Evolutionary conservation across 176 grass and related monocot genomes (phyloP).

Genomic region (Guadua angustifolia): DNA sequence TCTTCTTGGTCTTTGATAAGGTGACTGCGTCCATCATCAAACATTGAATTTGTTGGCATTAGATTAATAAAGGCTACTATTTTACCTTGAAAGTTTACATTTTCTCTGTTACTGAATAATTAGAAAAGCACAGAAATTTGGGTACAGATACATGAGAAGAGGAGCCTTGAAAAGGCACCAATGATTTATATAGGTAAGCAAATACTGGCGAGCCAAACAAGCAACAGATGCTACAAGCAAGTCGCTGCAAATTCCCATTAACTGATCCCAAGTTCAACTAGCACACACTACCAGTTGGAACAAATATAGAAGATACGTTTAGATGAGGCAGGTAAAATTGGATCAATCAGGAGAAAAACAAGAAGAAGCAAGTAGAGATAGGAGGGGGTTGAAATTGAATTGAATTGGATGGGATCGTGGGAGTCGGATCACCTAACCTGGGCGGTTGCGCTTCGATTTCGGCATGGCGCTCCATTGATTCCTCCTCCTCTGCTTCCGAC

Average conservation of each 20-base stretch:
- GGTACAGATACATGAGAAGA: background rate
- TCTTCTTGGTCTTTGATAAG: constrained; percentile 82
- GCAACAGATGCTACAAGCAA: no score
- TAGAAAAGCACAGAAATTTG: background rate
- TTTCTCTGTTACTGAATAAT: background rate
- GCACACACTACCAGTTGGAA: background rate
- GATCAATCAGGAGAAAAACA: constrained; percentile 3
- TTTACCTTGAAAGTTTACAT: background rate
- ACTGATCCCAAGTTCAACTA: background rate
- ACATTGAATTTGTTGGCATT: background rate
- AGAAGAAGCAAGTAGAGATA: background rate
- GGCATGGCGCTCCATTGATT: constrained; percentile 41
- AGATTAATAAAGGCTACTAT: background rate
- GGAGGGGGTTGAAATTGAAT: background rate
- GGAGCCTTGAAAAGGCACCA: background rate
- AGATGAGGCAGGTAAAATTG: background rate
- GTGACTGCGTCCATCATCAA: constrained; percentile 55
- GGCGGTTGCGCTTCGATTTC: constrained; percentile 71
- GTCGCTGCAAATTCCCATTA: no score
- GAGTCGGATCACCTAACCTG: background rate
- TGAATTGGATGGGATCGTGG: background rate
- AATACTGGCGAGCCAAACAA: background rate
- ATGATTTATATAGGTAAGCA: background rate
- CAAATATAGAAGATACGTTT: background rate
- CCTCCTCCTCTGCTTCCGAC: background rate